Base-by-base conservation (phyloP, 2,329 filamentous ascomycete genomes). In the Botryotinia convoluta region DNA sequence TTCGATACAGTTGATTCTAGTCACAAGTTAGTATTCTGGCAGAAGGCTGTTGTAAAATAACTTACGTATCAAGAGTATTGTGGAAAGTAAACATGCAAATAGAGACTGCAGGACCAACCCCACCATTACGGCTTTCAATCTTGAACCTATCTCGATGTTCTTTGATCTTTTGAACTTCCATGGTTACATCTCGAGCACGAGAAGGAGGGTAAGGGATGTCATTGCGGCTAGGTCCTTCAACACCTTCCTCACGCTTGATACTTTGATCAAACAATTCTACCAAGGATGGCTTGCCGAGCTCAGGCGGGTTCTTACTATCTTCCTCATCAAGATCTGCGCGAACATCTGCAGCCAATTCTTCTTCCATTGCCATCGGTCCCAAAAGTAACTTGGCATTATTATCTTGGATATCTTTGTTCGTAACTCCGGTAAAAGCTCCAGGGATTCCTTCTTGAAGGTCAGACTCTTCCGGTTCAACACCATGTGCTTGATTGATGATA, bases 31-130 rank as follows among this genome's bases (percentile, higher is more conserved):
- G 68, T n/a, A 74, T 35, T 42, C 10, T 29, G 10, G 37, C 65
- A 16, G 74, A 72, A 71, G n/a, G 26, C 9, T n/a, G 62, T 2
- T 26, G 4, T 26, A 4, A 32, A 32, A 82, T 12, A 7, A 72
- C 89, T 85, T 84, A 95, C 93, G 90, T 92, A 82, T 97, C 94
- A 76, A 94, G 91, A 0, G 93, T 97, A 82, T 99, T 99, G 85
- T 99, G 96, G 80, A 98, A 97, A 0, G 96, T 99, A 81, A 97
- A 98, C 93, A 98, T 98, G 85, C 93, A 96, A 37, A 97, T 91
- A 79, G 94, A 97, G 74, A 98, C 87, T 39, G 91, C 91, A 72
- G 94, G 90, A 22, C 95, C 94, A 69, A 95, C 88, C 14, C 95
- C 95, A 26, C 94, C 93, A 20, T 93, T 95, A 48, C 92, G 89